Evolutionary conservation across 805 yeast species (phyloP), one percentile per base, ranked within the genome.

Genomic region (Novakomyces olei): DNA sequence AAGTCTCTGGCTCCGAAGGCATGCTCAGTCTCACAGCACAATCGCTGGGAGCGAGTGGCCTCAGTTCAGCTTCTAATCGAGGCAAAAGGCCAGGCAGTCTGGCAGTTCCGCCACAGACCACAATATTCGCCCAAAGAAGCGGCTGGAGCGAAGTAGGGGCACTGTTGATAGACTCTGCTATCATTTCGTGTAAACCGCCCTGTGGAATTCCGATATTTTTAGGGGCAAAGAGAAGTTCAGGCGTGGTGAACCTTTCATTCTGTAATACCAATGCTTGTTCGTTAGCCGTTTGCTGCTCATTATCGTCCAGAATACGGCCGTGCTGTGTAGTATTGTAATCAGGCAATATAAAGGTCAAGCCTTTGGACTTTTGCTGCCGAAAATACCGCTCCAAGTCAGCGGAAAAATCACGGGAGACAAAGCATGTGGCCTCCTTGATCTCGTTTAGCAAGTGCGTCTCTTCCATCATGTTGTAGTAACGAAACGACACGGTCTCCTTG

Each of bases 381-480:
- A 22, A 27, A 40, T 57, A 51, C 6, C 50, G 39, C 26, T 59
- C 55, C 32, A 73, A 47, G 15, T 69, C 64, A 15, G 47, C 43
- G 15, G 50, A 54, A 43, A 69, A 78, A 43, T 76, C 67, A 15
- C 42, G 39, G 0, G 85, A 69, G n/a, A 78, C 67, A 57, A 67
- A 70, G 49, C 78, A 63, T 24, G 85, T 56, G 37, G 65, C 58
- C 46, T 83, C 94, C 46, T 88, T 88, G 41, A 91, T 76, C 30
- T 75, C 71, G 46, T 81, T 79, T 31, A 88, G 72, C 30, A 88
- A 54, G 2, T 76, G 58, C 0, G 92, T 73, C 51, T 91, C 99
- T 38, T 88, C 94, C 47, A 79, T 71, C 42, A 88, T 81, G 46
- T 88, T 85, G 50, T 83, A 88, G 55, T 88, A 88, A 34, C 95